These are phyloP conservation scores for Blastobotrys americana DNA, from an alignment of 805 yeast genomes.

Conservation along the genomic window DNA sequence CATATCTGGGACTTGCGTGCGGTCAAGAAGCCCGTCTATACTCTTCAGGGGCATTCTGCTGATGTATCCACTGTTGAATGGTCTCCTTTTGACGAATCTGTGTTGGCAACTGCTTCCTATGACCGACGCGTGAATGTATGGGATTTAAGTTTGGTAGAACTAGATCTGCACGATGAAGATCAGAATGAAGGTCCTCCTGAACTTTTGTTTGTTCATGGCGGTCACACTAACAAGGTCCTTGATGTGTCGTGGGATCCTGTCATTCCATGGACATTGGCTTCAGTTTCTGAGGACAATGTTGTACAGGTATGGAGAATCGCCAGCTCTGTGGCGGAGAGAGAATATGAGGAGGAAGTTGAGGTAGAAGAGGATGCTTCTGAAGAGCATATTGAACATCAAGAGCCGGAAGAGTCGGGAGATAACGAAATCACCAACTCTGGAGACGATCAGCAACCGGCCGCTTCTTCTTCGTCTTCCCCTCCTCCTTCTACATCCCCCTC, in stretches of 20 bases:
- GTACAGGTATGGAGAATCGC: constrained; percentile 74
- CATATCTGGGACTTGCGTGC: constrained; percentile 71
- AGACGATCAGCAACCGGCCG: no score
- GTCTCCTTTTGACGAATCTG: constrained; percentile 42
- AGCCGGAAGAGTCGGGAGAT: no score
- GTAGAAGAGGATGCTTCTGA: constrained; percentile 10
- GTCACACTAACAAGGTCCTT: constrained; percentile 65
- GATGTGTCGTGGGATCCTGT: constrained; percentile 64
- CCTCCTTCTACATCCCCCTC: no score
- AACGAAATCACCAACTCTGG: no score
- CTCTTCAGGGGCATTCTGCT: constrained; percentile 58
- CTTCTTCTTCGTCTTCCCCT: no score
- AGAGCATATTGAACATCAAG: no score
- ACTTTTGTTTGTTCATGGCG: constrained; percentile 74
- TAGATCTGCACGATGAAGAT: constrained; percentile 44
- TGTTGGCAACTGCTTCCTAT: constrained; percentile 51
- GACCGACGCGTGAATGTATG: constrained; percentile 70
- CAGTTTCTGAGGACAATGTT: constrained; percentile 70
- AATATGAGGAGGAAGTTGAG: constrained; percentile 37
- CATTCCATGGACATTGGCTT: constrained; percentile 51
- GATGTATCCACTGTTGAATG: constrained; percentile 52
- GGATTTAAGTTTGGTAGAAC: constrained; percentile 57
- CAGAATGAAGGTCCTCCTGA: constrained; percentile 64
- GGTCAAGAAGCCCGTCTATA: constrained; percentile 49
- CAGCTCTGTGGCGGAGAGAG: constrained; percentile 33